phyloP scores from a whole-genome alignment of 1,284 basidiomycete species.

The Volvariella volvacea region DNA sequence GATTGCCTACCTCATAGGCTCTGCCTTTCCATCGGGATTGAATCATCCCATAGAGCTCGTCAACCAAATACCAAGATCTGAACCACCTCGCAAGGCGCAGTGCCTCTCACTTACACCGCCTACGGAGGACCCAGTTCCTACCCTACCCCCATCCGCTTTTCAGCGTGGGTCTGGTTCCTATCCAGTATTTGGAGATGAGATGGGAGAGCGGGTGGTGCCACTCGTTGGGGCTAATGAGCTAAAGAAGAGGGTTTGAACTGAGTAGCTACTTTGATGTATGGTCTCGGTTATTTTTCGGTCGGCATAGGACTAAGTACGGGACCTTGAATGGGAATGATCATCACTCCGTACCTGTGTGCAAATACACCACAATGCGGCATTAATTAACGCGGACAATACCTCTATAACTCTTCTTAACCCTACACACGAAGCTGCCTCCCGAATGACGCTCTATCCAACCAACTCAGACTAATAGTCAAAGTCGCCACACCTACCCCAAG shows the following conservation, averaged over 20 bases:
- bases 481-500: no score
- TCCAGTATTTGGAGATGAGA: background rate
- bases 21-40: background rate
- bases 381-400: no score
- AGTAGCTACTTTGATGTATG: no score
- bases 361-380: no score
- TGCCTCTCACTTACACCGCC: background rate
- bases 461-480: no score
- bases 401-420: no score
- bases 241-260: background rate
- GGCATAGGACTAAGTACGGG: no score
- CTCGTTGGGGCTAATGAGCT: background rate
- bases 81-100: background rate
- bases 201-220: background rate
- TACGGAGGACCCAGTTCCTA: background rate
- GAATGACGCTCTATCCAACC: no score
- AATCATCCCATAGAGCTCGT: background rate
- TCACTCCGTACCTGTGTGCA: no score
- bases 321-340: no score
- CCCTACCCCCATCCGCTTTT: background rate
- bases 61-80: background rate
- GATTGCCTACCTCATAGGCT: background rate
- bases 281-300: no score
- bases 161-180: background rate
- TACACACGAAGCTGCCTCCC: no score